These are phyloP conservation scores for Delonix regia DNA, from an alignment of 306 rosid species.

Conservation along the genomic window DNA sequence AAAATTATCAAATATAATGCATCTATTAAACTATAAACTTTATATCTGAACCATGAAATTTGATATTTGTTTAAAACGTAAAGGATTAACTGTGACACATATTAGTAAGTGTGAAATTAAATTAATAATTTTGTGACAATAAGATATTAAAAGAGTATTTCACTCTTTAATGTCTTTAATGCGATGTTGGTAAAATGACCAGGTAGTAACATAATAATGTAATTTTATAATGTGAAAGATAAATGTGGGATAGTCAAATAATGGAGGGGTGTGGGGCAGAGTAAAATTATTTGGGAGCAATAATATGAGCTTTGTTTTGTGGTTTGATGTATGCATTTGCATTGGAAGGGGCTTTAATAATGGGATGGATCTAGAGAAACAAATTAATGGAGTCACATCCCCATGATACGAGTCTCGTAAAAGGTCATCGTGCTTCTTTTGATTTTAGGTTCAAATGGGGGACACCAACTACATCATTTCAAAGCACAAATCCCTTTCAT, in stretches of 20 bases:
- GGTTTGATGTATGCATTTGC: slow-evolving; percentile 4
- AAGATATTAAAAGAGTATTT: too few species aligned
- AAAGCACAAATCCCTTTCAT: slow-evolving; percentile 5
- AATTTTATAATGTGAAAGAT: neutral
- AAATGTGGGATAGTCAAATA: neutral
- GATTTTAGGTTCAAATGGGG: neutral
- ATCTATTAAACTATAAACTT: too few species aligned
- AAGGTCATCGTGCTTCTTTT: slow-evolving; percentile 4
- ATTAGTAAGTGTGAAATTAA: too few species aligned
- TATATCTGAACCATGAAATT: too few species aligned
- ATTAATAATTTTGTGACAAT: too few species aligned
- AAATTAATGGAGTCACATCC: slow-evolving; percentile 40
- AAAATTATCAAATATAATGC: too few species aligned
- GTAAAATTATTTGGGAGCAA: neutral
- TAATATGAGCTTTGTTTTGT: neutral
- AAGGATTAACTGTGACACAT: too few species aligned
- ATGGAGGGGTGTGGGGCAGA: slow-evolving; percentile 8
- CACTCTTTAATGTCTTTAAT: too few species aligned
- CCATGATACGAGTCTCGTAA: neutral
- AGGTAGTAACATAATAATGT: neutral
- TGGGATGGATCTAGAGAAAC: neutral
- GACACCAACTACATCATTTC: slow-evolving; percentile 9
- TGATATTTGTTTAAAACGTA: too few species aligned
- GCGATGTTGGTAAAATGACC: neutral
- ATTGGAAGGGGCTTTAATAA: neutral